Evolutionary conservation across 2,329 filamentous ascomycete genomes (phyloP), one percentile per base, ranked within the genome.

Genomic region (Neofusicoccum umdonicola): DNA sequence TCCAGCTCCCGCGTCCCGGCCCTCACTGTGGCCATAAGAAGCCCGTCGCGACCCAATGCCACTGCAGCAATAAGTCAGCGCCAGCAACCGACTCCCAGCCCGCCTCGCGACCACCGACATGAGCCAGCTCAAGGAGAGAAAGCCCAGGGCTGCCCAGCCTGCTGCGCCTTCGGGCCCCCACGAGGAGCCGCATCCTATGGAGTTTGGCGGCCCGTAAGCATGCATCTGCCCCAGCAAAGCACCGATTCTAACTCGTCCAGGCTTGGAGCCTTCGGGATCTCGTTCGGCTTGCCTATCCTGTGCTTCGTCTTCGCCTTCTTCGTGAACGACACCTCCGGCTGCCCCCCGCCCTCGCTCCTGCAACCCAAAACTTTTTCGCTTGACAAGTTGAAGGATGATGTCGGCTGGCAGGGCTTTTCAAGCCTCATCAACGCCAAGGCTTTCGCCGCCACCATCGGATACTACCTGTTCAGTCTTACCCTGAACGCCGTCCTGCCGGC

Each of bases 241-340:
- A n/a, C 8, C 27, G 13, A 2, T 7, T 31, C 34, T 57, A 13
- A 58, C 11, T 4, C 11, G 63, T 61, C 52, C 62, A 96, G 93
- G 63, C 82, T 89, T 47, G 93, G 93, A 64, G 92, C 91, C 41
- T 86, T 89, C 66, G 85, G 80, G 67, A 91, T 98, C 72, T 90
- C 90, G 7, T 89, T 96, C 71, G 88, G 89, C 64, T 87, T 97
- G 0, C 94, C 94, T 0, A 66, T 93, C 47, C 84, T 93, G 68
- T 86, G 92, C 70, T 96, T 95, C 79, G 75, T 88, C 71, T 89
- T 94, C 74, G 85, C 88, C 52, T 96, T 97, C 74, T 82, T 90
- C 71, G 97, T 94, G 84, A 98, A 97, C 80, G 93, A 98, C 76
- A 82, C 96, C 68, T 90, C 92, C 8, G 94, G 95, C 65, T 98